These are phyloP conservation scores for Anthracocystis setariae DNA, from an alignment of 1,284 basidiomycete genomes.

Conservation along the genomic window DNA sequence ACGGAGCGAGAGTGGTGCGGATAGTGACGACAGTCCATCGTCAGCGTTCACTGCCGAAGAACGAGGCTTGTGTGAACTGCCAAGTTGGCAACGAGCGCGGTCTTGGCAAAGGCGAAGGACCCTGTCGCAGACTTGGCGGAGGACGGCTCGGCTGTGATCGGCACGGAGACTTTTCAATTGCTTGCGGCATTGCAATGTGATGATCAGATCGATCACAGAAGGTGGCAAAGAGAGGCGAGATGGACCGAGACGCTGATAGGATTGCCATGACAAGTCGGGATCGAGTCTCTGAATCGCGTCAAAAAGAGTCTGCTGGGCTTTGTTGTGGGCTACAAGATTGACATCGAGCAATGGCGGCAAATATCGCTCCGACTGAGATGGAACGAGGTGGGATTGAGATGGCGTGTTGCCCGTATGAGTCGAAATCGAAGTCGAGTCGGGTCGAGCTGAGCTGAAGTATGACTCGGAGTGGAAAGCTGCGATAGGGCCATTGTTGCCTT, in stretches of 20 bases:
- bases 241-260: constrained; percentile 29
- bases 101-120: constrained; percentile 27
- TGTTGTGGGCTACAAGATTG: constrained; percentile 10
- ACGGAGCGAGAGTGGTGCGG: constrained; percentile 20
- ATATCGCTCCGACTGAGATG: constrained; percentile 16
- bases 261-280: constrained; percentile 29
- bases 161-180: constrained; percentile 13
- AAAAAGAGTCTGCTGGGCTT: constrained; percentile 17
- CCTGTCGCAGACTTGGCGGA: constrained; percentile 33
- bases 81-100: constrained; percentile 7
- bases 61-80: constrained; percentile 1
- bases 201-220: constrained; percentile 22
- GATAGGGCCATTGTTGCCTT: background rate
- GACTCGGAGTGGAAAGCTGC: constrained; percentile 17
- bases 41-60: background rate
- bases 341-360: constrained; percentile 28
- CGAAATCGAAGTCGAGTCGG: constrained; percentile 8
- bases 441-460: constrained; percentile 29
- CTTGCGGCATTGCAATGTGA: constrained; percentile 38
- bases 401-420: background rate
- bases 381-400: background rate
- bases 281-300: constrained; percentile 22
- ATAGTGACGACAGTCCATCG: constrained; percentile 5
- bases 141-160: constrained; percentile 10
- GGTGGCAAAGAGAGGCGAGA: constrained; percentile 8